Evolutionary conservation across 768 basidiomycete species (phyloP).

Genomic region (Gautieria morchelliformis): DNA sequence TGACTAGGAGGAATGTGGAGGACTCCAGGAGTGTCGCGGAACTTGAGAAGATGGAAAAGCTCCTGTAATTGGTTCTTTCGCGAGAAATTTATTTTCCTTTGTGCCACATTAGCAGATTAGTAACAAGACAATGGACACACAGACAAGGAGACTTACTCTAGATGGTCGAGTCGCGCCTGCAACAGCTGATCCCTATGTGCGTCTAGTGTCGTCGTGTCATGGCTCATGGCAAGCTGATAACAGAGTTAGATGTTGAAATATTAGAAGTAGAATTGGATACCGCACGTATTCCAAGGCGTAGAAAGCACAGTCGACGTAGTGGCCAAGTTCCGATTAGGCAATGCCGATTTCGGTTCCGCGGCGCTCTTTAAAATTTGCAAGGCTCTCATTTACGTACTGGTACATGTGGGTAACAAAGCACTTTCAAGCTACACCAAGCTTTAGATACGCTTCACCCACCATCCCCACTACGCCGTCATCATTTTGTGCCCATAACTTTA

Average conservation of each 20-base stretch:
- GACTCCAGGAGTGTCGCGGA: not conserved
- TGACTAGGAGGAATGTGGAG: not conserved
- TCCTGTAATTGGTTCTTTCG: not conserved
- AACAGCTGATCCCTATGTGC: constrained; percentile 3
- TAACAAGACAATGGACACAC: not conserved
- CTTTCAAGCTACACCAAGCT: not conserved
- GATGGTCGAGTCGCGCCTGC: constrained; percentile 2
- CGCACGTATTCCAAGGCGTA: not conserved
- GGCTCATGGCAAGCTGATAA: not conserved
- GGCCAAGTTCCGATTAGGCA: not conserved
- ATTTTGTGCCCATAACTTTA: constrained; percentile 46
- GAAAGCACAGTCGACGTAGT: not conserved
- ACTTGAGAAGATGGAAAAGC: constrained; percentile 4
- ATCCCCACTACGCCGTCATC: constrained; percentile 56
- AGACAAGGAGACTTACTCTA: not conserved
- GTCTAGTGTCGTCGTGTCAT: constrained; percentile 1
- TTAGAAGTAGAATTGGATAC: not conserved
- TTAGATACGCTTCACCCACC: constrained; percentile 40
- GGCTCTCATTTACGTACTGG: not conserved
- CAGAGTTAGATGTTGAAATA: not conserved
- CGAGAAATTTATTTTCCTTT: not conserved
- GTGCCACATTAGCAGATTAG: not conserved
- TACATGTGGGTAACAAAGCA: no score
- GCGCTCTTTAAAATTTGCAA: not conserved
- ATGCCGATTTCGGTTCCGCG: not conserved